Evolutionary conservation across 345 rosid genomes (phyloP), one percentile per base, ranked within the genome.

Genomic region (Citrus inodora): DNA sequence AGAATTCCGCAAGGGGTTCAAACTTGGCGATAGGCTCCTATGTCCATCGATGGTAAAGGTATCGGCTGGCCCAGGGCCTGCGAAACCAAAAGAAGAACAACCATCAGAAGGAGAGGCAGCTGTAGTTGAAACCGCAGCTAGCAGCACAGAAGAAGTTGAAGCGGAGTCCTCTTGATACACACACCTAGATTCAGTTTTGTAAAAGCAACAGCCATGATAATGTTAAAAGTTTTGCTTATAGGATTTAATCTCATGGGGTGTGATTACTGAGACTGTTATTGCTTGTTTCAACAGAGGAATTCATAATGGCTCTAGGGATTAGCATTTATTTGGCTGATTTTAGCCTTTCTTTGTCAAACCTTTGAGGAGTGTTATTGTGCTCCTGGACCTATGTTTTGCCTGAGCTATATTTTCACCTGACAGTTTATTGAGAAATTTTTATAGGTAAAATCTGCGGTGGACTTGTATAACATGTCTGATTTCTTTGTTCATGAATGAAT

Each of bases 31-130:
- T 38, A 87, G 96, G 86, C 94, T 95, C 25, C 67, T 95, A 83
- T 94, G 99, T 28, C 97, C 98, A 27, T 86, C 99, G 27, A 95
- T 95, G 99, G 99, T 93, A 81, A 91, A 95, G 84, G 99, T 95
- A 48, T 95, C 99, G 0, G 94, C 99, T n/a, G 97, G 98, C 80
- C 98, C 98, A 2, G 98, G 98, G 46, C 98, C 97, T 46, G 91
- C 83, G 46, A 91, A 87, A 80, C 72, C 87, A 1, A 90, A 90
- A 67, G 72, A 73, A 76, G 82, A 22, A 67, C 86, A 61, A 78
- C 75, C 84, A 74, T 71, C 81, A 14, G 87, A 33, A 83, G 90
- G 79, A 80, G 90, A 42, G 32, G 78, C 69, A 19, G 75, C 61
- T 5, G 70, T 68, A 28, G 64, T 66, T 58, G 79, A 59, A 70